A percentile compares a stretch with the other conserved stretches of the same genome.
Evolutionary conservation across 1,139 yeast species (phyloP).

Genomic region (Nadsonia starkeyi-henricii): DNA sequence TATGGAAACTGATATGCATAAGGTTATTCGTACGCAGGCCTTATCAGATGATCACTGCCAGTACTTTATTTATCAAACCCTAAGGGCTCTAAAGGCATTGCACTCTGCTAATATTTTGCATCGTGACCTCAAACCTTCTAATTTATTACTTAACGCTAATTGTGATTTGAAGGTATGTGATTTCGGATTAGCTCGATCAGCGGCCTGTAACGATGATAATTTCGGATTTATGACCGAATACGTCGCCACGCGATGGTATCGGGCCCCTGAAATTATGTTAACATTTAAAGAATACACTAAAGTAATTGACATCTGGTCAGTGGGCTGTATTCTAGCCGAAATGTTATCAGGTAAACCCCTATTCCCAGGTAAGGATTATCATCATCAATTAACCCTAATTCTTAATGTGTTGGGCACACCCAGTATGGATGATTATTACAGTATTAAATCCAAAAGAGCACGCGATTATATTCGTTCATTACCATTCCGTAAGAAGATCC

Average conservation of each 20-base stretch:
- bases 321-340: slow-evolving; percentile 92
- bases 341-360: slow-evolving; percentile 77
- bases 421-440: slow-evolving; percentile 59
- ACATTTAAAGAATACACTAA: slow-evolving; percentile 87
- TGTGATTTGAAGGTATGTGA: slow-evolving; percentile 93
- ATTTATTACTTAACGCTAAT: slow-evolving; percentile 72
- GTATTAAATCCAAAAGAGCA: slow-evolving; percentile 74
- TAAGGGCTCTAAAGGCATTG: slow-evolving; percentile 79
- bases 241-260: slow-evolving; percentile 94
- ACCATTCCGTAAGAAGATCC: slow-evolving; percentile 47
- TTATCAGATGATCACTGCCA: slow-evolving; percentile 87
- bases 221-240: slow-evolving; percentile 84
- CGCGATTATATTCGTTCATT: slow-evolving; percentile 69
- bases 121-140: slow-evolving; percentile 85
- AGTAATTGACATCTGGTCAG: slow-evolving; percentile 94
- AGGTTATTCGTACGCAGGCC: slow-evolving; percentile 75
- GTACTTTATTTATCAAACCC: slow-evolving; percentile 80
- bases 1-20: slow-evolving; percentile 91
- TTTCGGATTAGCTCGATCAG: slow-evolving; percentile 76
- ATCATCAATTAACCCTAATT: slow-evolving; percentile 74
- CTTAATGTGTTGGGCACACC: slow-evolving; percentile 91
- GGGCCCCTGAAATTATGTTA: slow-evolving; percentile 95
- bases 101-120: slow-evolving; percentile 88
- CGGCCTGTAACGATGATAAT: slow-evolving; percentile 40
- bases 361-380: slow-evolving; percentile 91